These are phyloP conservation scores for Clarireedia paspali DNA, from an alignment of 2,329 filamentous ascomycete genomes.

Conservation along the genomic window DNA sequence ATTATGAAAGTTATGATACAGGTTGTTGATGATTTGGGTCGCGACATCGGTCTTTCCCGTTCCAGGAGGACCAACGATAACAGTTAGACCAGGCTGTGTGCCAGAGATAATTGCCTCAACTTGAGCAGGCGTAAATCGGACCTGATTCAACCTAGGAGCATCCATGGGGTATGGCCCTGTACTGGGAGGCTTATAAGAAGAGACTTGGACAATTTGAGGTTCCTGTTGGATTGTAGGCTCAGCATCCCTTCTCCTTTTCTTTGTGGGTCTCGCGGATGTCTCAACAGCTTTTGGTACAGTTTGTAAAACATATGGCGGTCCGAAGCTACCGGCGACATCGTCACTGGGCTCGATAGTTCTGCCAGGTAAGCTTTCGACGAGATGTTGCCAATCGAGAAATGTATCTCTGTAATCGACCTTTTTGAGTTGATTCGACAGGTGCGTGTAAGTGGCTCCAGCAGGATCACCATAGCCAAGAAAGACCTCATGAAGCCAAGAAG, in stretches of 20 bases:
- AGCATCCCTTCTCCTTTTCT: slow-evolving; percentile 78
- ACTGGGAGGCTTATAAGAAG: slow-evolving; percentile 83
- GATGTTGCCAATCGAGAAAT: slow-evolving; percentile 90
- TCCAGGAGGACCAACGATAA: slow-evolving; percentile 90
- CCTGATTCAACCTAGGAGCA: slow-evolving; percentile 68
- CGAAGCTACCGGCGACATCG: slow-evolving; percentile 64
- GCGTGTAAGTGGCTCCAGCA: slow-evolving; percentile 76
- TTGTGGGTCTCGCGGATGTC: slow-evolving; percentile 50
- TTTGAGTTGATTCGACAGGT: slow-evolving; percentile 67
- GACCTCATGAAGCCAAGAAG: slow-evolving; percentile 90
- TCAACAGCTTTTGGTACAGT: slow-evolving; percentile 48
- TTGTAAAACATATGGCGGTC: slow-evolving; percentile 81
- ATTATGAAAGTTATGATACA: slow-evolving; percentile 94
- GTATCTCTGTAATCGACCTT: slow-evolving; percentile 89
- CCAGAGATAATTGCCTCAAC: slow-evolving; percentile 90
- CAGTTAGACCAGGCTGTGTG: slow-evolving; percentile 85
- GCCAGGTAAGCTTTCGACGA: slow-evolving; percentile 82
- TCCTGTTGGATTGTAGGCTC: slow-evolving; percentile 57
- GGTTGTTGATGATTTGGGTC: slow-evolving; percentile 96
- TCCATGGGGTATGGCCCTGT: slow-evolving; percentile 85
- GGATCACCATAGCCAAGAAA: slow-evolving; percentile 97
- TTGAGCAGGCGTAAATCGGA: slow-evolving; percentile 87
- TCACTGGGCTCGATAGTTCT: slow-evolving; percentile 75
- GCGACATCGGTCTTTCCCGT: slow-evolving; percentile 99
- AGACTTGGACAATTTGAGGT: slow-evolving; percentile 67